Conservation (phyloP, 1,284 basidiomycete species). For the Cryptococcus sp. region DNA sequence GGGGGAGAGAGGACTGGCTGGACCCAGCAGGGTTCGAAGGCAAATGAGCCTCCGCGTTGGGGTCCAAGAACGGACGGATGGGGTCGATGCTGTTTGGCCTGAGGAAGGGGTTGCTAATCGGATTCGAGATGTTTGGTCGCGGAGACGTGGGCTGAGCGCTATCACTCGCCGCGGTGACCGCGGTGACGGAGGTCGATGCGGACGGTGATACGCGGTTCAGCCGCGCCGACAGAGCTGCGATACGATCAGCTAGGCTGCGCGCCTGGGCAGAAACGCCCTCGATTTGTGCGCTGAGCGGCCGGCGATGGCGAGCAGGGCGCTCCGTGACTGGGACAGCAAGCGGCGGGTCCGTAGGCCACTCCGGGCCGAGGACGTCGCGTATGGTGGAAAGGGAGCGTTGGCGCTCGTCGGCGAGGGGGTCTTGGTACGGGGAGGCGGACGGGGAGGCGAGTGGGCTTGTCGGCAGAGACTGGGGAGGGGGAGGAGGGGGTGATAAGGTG, state of each 20-base stretch:
- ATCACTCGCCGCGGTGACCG: neutral
- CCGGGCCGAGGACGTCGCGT: constrained; percentile 26
- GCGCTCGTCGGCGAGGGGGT: constrained; percentile 33
- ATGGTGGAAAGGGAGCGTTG: constrained; percentile 32
- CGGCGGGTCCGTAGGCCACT: constrained; percentile 18
- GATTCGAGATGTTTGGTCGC: no score
- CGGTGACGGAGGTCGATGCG: neutral
- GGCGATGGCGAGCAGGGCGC: constrained; percentile 1
- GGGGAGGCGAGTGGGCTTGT: constrained; percentile 7
- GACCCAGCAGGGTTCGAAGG: neutral
- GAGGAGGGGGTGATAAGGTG: constrained; percentile 1
- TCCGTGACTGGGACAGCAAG: constrained; percentile 12
- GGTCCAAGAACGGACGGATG: no score
- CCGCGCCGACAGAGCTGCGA: neutral
- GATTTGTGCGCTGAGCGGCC: no score
- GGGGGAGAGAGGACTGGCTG: no score
- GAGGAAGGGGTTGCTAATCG: no score
- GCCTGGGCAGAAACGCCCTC: neutral
- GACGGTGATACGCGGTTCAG: neutral
- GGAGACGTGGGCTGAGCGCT: no score
- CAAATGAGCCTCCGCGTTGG: neutral
- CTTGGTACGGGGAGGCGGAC: constrained; percentile 15
- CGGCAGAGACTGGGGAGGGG: neutral
- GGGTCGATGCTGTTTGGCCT: no score
- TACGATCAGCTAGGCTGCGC: neutral